phyloP scores from a whole-genome alignment of 495 filamentous ascomycete species.

The Neurospora sp. region DNA sequence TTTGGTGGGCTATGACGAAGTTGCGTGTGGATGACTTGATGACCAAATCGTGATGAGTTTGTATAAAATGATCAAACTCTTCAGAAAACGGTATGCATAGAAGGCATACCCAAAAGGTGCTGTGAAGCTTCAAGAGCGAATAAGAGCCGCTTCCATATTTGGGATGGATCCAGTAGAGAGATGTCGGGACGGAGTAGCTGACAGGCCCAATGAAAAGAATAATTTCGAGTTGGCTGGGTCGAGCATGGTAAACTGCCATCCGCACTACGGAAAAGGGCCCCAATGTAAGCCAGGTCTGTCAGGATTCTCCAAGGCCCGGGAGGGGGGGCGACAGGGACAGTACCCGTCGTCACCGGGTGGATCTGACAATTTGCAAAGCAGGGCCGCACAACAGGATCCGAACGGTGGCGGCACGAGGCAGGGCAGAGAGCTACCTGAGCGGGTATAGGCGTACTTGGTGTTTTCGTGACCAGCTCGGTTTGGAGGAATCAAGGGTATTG shows the following conservation, averaged over 20 bases:
- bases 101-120: neutral
- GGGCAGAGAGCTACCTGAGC: neutral
- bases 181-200: constrained; percentile 4
- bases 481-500: neutral
- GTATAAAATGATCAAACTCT: neutral
- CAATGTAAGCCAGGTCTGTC: neutral
- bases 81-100: neutral
- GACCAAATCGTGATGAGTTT: neutral
- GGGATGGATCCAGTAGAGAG: constrained; percentile 3
- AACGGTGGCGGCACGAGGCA: neutral
- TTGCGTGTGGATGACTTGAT: neutral
- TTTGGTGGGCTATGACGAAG: neutral
- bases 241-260: neutral
- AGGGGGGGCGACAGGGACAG: neutral
- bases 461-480: neutral
- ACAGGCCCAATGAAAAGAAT: constrained; percentile 7
- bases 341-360: neutral
- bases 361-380: neutral
- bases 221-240: neutral
- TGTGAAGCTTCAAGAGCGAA: neutral
- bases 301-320: neutral
- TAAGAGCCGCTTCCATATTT: constrained; percentile 4
- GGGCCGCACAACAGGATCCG: neutral
- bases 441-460: neutral
- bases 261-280: neutral